Base-by-base conservation (phyloP, 208 protist genomes). In the Crithidia bombi region DNA sequence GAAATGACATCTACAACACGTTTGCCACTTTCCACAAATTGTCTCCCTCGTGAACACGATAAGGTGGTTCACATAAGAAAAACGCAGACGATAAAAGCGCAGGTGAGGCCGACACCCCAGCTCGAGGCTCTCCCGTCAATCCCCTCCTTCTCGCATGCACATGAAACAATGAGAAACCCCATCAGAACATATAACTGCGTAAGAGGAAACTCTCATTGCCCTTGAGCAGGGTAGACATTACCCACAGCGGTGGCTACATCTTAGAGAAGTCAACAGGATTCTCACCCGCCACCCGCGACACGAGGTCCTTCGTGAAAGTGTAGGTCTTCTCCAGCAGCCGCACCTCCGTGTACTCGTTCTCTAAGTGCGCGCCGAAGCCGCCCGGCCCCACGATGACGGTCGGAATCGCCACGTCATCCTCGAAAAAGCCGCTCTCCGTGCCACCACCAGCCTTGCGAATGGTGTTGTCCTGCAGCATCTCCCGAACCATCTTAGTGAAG, bases 391-490 rank as follows among this genome's bases (percentile, higher is more conserved):
- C 63, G 36, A 82, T 78, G 25, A 85, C 61, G 5, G 82, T 86
- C 15, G 73, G 75, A 32, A 85, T 79, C 43, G 65, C 41, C 26
- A 87, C 65, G 3, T 61, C 56, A 49, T 69, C 72, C 30, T 85
- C 75, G 63, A 86, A 87, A 43, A 82, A 78, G 23, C 85, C 85
- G 36, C 61, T 75, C 51, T 90, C 85, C 19, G 85, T 86, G 28
- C 58, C 75, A 25, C 78, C 79, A 19, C 44, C 72, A n/a, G 73
- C 69, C 46, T 75, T 76, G 17, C 47, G 38, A 2, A 64, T 25
- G 4, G 58, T 33, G 17, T 33, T 25, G 56, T 66, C 44, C 1
- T 54, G 51, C 47, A 68, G 38, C 46, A 71, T 28, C 26, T 44
- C 58, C 35, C 74, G 74, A 28, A 74, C 35, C 36, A 86, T 64